Percentiles rank a stretch among this genome's conserved stretches.
phyloP scores from a whole-genome alignment of 441 rosid genomes.

The Syzygium malaccense region DNA sequence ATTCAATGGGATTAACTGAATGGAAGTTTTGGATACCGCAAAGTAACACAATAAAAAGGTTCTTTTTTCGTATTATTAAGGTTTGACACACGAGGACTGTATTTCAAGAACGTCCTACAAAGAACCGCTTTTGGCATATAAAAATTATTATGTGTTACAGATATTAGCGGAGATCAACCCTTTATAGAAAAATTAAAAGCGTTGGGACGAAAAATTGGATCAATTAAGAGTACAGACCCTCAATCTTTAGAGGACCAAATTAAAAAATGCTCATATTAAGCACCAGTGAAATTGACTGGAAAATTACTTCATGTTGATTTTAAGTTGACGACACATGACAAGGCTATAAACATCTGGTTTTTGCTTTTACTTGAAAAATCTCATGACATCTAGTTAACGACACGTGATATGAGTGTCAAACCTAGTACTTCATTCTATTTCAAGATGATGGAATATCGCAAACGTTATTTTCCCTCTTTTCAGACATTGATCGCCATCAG shows the following conservation, averaged over 20 bases:
- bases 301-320: background rate
- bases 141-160: background rate
- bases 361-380: background rate
- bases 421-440: background rate
- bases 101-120: background rate
- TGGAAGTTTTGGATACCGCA: background rate
- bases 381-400: background rate
- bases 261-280: background rate
- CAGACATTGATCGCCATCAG: slow-evolving; percentile 50
- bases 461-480: background rate
- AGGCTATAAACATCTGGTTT: background rate
- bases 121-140: background rate
- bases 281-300: background rate
- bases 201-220: background rate
- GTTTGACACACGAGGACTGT: background rate
- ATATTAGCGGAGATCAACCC: background rate
- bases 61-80: background rate
- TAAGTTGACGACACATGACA: background rate
- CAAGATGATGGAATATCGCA: background rate
- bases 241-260: background rate
- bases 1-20: background rate
- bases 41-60: background rate
- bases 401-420: background rate
- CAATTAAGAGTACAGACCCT: background rate
- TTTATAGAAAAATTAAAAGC: background rate